Conservation (phyloP, 805 yeast genomes). For the Kodamaea nitidulidarum region DNA sequence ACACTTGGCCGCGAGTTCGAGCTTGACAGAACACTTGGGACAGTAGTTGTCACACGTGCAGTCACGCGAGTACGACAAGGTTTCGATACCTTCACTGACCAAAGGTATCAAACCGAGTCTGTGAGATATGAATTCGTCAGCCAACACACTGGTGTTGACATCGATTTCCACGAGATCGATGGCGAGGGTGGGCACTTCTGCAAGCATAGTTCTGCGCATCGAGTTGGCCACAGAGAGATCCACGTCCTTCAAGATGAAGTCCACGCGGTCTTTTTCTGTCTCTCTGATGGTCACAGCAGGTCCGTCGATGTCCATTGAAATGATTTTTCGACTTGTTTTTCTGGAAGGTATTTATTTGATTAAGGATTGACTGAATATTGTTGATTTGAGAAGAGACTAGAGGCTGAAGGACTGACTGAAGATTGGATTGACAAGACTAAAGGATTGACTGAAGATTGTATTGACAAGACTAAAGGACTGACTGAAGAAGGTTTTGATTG, state of each 20-base stretch:
- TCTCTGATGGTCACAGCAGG: constrained; percentile 88
- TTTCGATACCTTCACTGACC: constrained; percentile 77
- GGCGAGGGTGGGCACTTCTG: constrained; percentile 96
- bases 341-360: neutral
- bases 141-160: constrained; percentile 87
- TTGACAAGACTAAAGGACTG: too few relatives aligned
- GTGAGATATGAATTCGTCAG: constrained; percentile 95
- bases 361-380: neutral
- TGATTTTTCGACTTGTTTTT: neutral
- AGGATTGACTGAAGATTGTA: too few relatives aligned
- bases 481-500: too few relatives aligned
- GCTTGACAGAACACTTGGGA: constrained; percentile 86
- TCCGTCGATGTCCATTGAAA: constrained; percentile 38
- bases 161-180: constrained; percentile 94
- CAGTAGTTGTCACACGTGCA: constrained; percentile 98
- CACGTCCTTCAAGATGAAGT: constrained; percentile 80
- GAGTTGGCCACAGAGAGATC: constrained; percentile 92
- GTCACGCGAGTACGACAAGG: constrained; percentile 83
- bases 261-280: constrained; percentile 82
- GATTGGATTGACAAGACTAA: too few relatives aligned
- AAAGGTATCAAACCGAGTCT: constrained; percentile 90
- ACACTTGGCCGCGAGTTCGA: constrained; percentile 83
- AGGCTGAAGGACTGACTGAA: too few relatives aligned
- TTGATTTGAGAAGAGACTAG: neutral
- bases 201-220: constrained; percentile 82